Conservation (phyloP, 257 asterid species). For the Capsicum chinense region DNA sequence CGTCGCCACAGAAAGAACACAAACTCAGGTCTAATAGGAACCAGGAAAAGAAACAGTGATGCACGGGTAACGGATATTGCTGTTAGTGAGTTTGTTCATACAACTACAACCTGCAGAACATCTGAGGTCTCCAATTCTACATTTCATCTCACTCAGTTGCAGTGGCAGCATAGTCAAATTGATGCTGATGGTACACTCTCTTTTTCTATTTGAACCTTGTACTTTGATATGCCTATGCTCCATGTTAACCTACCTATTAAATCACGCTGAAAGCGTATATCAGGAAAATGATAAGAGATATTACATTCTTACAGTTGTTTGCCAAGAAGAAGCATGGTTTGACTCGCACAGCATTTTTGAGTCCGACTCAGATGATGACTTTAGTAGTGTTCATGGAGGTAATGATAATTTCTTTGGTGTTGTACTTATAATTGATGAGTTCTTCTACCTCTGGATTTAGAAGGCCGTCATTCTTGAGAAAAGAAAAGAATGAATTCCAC, state of each 20-base stretch:
- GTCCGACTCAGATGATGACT: slow-evolving; percentile 93
- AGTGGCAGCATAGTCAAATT: slow-evolving; percentile 87
- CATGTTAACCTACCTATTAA: background rate
- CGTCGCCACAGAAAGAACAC: slow-evolving; percentile 42
- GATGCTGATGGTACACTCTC: slow-evolving; percentile 61
- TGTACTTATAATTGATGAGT: slow-evolving; percentile 15
- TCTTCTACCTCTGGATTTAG: background rate
- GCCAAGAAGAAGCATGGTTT: slow-evolving; percentile 90
- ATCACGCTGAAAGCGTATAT: background rate
- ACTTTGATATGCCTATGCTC: background rate
- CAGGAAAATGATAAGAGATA: slow-evolving; percentile 8
- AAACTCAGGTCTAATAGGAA: slow-evolving; percentile 47
- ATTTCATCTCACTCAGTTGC: slow-evolving; percentile 76
- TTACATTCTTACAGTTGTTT: slow-evolving; percentile 56
- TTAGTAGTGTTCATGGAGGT: slow-evolving; percentile 93
- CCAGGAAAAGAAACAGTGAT: slow-evolving; percentile 58
- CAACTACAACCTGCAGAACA: slow-evolving; percentile 69
- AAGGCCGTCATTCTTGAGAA: background rate
- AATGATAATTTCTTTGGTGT: slow-evolving; percentile 30
- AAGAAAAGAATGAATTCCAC: too few relatives aligned
- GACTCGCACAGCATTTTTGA: slow-evolving; percentile 88
- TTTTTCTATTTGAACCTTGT: slow-evolving; percentile 18
- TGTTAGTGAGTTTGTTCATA: slow-evolving; percentile 72
- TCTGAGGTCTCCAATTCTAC: slow-evolving; percentile 76
- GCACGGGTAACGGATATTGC: slow-evolving; percentile 68